Evolutionary conservation across 1,284 basidiomycete genomes (phyloP), one percentile per base, ranked within the genome.

Genomic region (Cutaneotrichosporon cavernicola): DNA sequence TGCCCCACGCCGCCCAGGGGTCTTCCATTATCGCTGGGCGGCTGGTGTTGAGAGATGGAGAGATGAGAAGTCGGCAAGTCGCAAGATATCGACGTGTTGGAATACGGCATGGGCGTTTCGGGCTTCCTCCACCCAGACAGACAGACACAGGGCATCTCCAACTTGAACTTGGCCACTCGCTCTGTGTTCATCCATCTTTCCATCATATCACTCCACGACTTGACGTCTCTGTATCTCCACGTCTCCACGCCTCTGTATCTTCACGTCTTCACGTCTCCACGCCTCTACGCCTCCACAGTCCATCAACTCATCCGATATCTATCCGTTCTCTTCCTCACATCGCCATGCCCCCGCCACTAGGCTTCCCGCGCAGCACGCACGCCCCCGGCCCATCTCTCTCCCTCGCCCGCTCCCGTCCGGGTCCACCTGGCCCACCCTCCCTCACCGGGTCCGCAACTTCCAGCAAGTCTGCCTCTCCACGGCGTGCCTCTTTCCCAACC

Each of bases 1-100:
- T 50, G 58, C 63, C 57, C 66, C 66, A 67, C 50, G 61, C 62
- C 49, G 66, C 66, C 66, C 66, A 68, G 26, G 66, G 66, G 43
- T 68, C 66, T 53, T 68, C 66, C 66, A 68, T 68, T 8, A 38
- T 51, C 46, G 38, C 30, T 53, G 51, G 31, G 51, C 51, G 31
- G 51, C 31, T n/a, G 22, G 31, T 53, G 31, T 43, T 10, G 43
- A 50, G 30, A 21, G n/a, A 34, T 18, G 18, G 43, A 46, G 18
- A 18, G 40, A 43, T 43, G 43, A 7, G 3, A 46, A 8, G 31
- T 53, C 34, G 43, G 3, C 16, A 46, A 8, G 31, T 53, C 34
- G 31, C 4, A 5, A 34, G 51, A 53, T n/a, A 30, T 32, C 26
- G 11, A 53, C 51, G 30, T 31, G 51, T 53, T 18, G 51, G 30